phyloP scores from a whole-genome alignment of 179 eudicot species.

The Corrigiola litoralis region DNA sequence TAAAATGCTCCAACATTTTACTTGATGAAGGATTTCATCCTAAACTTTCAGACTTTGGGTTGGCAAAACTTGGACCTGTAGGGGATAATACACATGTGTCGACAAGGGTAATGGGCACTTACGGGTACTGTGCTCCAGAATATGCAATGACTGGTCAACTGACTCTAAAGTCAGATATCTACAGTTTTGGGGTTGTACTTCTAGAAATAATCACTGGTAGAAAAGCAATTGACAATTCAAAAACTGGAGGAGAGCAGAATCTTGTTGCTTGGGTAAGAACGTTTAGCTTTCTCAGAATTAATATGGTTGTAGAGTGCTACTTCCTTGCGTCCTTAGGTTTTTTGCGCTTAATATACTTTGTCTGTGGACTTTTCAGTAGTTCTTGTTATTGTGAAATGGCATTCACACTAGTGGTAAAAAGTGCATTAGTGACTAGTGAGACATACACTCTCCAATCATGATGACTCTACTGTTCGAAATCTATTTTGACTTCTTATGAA shows the following conservation, averaged over 20 bases:
- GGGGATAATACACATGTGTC: constrained; percentile 81
- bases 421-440: no score
- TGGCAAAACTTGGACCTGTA: constrained; percentile 76
- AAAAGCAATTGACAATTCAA: constrained; percentile 57
- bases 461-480: no score
- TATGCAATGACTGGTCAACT: constrained; percentile 62
- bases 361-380: no score
- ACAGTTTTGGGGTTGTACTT: constrained; percentile 79
- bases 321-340: not conserved
- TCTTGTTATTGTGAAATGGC: no score
- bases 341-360: no score
- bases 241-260: constrained; percentile 55
- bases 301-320: not conserved
- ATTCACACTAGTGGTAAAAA: no score
- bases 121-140: constrained; percentile 64
- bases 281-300: no score
- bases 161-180: constrained; percentile 72
- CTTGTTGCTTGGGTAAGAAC: constrained; percentile 76
- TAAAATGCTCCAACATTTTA: constrained; percentile 75
- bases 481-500: no score
- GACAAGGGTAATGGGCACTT: constrained; percentile 83
- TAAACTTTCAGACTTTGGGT: constrained; percentile 76
- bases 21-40: constrained; percentile 58
- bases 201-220: constrained; percentile 70
- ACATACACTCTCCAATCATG: no score